Conservation (phyloP, 768 basidiomycete species). For the Melanogaster broomeanus region DNA sequence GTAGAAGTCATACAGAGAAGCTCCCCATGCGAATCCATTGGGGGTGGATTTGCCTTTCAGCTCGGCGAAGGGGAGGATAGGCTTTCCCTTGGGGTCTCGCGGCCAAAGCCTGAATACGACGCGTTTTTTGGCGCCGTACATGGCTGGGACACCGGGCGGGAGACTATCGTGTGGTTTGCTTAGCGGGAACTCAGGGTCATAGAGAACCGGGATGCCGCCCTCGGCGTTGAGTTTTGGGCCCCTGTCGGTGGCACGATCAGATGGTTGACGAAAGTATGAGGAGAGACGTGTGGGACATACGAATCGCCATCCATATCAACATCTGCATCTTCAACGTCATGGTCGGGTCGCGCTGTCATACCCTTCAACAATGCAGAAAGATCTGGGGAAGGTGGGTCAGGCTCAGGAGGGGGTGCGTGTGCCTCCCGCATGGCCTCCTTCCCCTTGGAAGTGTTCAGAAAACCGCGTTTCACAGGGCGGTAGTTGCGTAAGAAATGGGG, state of each 20-base stretch:
- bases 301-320: background rate
- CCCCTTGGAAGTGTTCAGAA: slow-evolving; percentile 13
- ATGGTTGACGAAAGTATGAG: background rate
- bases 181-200: too few species aligned
- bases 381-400: background rate
- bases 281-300: background rate
- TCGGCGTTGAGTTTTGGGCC: background rate
- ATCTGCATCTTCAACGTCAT: background rate
- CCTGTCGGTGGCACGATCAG: background rate
- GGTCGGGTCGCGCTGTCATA: background rate
- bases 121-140: slow-evolving; percentile 10
- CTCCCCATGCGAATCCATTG: slow-evolving; percentile 27
- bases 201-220: too few species aligned
- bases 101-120: slow-evolving; percentile 26
- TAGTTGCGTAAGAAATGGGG: too few species aligned
- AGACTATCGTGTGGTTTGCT: background rate
- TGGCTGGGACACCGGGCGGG: background rate
- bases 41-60: slow-evolving; percentile 18
- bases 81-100: slow-evolving; percentile 19
- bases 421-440: slow-evolving; percentile 12
- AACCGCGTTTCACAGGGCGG: slow-evolving; percentile 27
- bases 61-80: background rate
- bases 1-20: slow-evolving; percentile 29
- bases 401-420: background rate
- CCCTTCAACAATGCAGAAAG: background rate